Evolutionary conservation across 2,329 filamentous ascomycete species (phyloP).

Genomic region (Aspergillus sp.): DNA sequence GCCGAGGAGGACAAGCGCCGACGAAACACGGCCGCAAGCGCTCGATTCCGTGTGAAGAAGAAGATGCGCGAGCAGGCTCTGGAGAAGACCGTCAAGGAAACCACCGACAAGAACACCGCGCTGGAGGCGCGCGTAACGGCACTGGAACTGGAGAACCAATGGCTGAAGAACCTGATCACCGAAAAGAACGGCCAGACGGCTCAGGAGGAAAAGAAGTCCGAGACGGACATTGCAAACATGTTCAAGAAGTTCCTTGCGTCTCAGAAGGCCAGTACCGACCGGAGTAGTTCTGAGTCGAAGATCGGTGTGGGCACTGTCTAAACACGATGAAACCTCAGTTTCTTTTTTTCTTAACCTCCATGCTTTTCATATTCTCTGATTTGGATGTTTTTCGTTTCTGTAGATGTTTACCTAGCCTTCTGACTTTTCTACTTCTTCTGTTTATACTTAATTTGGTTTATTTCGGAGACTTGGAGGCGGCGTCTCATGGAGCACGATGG

Average conservation of each 20-base stretch:
- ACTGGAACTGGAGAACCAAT: slow-evolving; percentile 78
- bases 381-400: slow-evolving; percentile 3
- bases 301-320: slow-evolving; percentile 31
- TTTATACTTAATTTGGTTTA: slow-evolving; percentile 8
- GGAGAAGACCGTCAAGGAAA: slow-evolving; percentile 78
- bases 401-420: slow-evolving; percentile 1
- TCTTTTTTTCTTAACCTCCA: background rate
- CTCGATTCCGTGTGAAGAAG: slow-evolving; percentile 94
- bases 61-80: slow-evolving; percentile 89
- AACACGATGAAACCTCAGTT: slow-evolving; percentile 15
- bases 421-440: slow-evolving; percentile 1
- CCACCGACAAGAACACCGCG: slow-evolving; percentile 73
- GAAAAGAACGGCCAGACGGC: slow-evolving; percentile 64
- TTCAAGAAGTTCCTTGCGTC: slow-evolving; percentile 42
- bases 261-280: slow-evolving; percentile 28
- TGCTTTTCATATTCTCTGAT: slow-evolving; percentile 2
- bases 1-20: slow-evolving; percentile 90
- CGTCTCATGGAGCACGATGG: slow-evolving; percentile 16
- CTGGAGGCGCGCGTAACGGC: slow-evolving; percentile 73
- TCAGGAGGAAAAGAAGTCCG: slow-evolving; percentile 40
- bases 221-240: slow-evolving; percentile 45
- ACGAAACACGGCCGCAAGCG: slow-evolving; percentile 83
- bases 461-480: slow-evolving; percentile 11
- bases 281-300: slow-evolving; percentile 33
- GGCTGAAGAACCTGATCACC: slow-evolving; percentile 75